phyloP scores from a whole-genome alignment of 164 flowering plant species.

The Piper longum region DNA sequence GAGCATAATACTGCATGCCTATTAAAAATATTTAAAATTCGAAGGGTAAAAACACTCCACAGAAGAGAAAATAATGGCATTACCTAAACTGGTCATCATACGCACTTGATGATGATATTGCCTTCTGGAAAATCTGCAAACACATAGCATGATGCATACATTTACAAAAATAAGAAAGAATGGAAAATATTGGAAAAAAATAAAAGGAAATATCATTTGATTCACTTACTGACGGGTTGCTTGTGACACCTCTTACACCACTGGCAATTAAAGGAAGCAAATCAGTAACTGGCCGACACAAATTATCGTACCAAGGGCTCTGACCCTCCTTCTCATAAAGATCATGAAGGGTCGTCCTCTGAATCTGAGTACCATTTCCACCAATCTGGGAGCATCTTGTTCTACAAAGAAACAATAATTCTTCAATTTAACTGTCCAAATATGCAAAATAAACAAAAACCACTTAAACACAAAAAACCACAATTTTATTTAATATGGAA shows the following conservation, averaged over 20 bases:
- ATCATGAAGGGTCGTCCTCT: constrained; percentile 71
- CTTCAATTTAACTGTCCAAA: too few relatives aligned
- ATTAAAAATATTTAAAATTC: too few relatives aligned
- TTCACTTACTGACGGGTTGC: constrained; percentile 81
- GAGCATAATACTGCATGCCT: too few relatives aligned
- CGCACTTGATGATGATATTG: constrained; percentile 88
- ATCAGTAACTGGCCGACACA: constrained; percentile 97
- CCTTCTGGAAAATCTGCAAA: constrained; percentile 96
- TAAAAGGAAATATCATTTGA: background rate
- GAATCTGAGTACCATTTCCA: constrained; percentile 52
- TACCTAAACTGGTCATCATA: constrained; percentile 94
- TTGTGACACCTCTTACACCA: constrained; percentile 96
- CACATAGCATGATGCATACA: background rate
- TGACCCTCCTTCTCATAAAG: constrained; percentile 86
- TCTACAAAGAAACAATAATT: constrained; percentile 18
- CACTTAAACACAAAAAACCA: too few relatives aligned
- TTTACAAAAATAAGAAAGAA: background rate
- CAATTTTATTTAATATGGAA: too few relatives aligned
- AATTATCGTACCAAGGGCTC: constrained; percentile 98
- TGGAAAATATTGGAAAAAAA: background rate
- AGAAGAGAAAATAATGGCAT: background rate
- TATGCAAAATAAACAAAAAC: too few relatives aligned
- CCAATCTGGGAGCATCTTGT: constrained; percentile 43
- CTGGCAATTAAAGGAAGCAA: constrained; percentile 67
- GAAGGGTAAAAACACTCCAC: background rate